Conservation (phyloP, 371 early-diverging fungal genomes). For the Cokeromyces recurvatus region DNA sequence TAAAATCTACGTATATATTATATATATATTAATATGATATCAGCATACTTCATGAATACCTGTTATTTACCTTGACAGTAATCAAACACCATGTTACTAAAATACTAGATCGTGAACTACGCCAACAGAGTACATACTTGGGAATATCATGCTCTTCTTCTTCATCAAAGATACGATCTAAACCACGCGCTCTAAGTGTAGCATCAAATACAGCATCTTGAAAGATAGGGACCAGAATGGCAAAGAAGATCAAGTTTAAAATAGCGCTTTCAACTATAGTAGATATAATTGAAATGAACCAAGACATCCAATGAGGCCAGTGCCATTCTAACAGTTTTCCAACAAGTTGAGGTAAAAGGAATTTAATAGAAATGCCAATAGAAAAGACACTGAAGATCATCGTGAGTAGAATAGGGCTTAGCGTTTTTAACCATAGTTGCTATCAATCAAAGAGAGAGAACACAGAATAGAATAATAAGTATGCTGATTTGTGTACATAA, state of each 20-base stretch:
- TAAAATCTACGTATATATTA: slow-evolving; percentile 29
- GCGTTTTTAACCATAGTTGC: slow-evolving; percentile 27
- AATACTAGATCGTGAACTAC: slow-evolving; percentile 21
- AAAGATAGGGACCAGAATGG: slow-evolving; percentile 45
- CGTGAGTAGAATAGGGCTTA: slow-evolving; percentile 25
- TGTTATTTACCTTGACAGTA: slow-evolving; percentile 16
- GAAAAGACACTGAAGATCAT: slow-evolving; percentile 20
- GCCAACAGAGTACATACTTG: slow-evolving; percentile 21
- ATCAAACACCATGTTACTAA: slow-evolving; percentile 21
- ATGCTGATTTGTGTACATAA: background rate
- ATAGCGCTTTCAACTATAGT: slow-evolving; percentile 41
- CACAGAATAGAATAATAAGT: background rate
- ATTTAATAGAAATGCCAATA: slow-evolving; percentile 18
- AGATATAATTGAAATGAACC: slow-evolving; percentile 37
- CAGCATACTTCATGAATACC: background rate
- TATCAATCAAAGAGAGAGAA: background rate
- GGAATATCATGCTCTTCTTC: slow-evolving; percentile 12
- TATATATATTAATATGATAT: slow-evolving; percentile 1
- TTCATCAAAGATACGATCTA: slow-evolving; percentile 34
- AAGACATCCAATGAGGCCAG: slow-evolving; percentile 47
- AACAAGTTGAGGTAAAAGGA: slow-evolving; percentile 23
- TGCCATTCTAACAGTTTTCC: slow-evolving; percentile 38
- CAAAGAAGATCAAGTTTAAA: slow-evolving; percentile 39
- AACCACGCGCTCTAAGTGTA: slow-evolving; percentile 33
- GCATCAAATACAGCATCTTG: slow-evolving; percentile 48